A percentile compares a stretch with the other conserved stretches of the same genome.
These are phyloP conservation scores for Persicaria tinctoria DNA, from an alignment of 148 eudicot genomes.

Conservation along the genomic window DNA sequence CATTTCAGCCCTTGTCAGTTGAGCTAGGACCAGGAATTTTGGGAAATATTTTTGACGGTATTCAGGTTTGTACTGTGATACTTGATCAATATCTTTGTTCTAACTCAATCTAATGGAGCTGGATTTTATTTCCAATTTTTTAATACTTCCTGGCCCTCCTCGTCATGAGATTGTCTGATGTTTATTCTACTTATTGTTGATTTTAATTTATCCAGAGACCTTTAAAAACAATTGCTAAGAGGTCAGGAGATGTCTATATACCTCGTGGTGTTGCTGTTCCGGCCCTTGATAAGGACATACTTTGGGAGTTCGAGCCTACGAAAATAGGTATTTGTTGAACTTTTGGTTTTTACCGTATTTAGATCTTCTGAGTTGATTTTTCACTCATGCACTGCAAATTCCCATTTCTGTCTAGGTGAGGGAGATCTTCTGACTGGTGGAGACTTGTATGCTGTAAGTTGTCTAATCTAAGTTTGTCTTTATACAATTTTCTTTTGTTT, in stretches of 20 bases:
- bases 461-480: not conserved
- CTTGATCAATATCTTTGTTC: not conserved
- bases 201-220: conserved; percentile 65
- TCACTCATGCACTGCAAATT: not conserved
- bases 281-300: conserved; percentile 82
- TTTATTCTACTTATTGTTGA: not conserved
- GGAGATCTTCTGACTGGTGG: conserved; percentile 95
- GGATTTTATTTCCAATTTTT: not conserved
- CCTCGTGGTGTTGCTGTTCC: conserved; percentile 99
- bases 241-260: conserved; percentile 91
- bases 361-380: conserved; percentile 11
- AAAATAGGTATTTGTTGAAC: conserved; percentile 44
- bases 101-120: not conserved
- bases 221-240: conserved; percentile 82
- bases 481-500: not conserved
- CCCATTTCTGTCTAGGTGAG: conserved; percentile 53
- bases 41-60: conserved; percentile 98
- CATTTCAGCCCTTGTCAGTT: conserved; percentile 76
- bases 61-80: conserved; percentile 51
- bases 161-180: conserved; percentile 9
- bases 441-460: conserved; percentile 97
- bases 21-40: conserved; percentile 96
- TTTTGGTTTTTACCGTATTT: not conserved
- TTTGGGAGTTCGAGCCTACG: conserved; percentile 96
- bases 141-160: not conserved